Percentiles rank a stretch among this genome's conserved stretches.
Evolutionary conservation across 352 stramenopile genomes (phyloP).

Genomic region (Pythium chondricola): DNA sequence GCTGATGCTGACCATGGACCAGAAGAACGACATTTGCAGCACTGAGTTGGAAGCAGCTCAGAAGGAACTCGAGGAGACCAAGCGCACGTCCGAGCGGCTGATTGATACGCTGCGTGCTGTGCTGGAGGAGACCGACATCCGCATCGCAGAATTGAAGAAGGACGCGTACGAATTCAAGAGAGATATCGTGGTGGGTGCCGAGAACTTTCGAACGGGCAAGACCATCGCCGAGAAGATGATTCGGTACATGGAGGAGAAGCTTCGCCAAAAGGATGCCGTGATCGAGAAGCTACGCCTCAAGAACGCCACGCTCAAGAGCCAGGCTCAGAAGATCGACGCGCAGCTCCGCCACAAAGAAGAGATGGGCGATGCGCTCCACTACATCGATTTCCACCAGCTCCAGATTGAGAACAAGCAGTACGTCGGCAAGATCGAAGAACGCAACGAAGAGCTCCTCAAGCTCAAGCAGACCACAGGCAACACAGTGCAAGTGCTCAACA

Average conservation of each 20-base stretch:
- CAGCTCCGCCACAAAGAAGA: conserved; percentile 93
- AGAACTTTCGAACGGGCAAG: conserved; percentile 93
- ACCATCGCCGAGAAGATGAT: conserved; percentile 92
- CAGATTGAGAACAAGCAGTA: conserved; percentile 98
- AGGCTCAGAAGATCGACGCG: conserved; percentile 89
- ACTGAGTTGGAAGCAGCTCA: conserved; percentile 82
- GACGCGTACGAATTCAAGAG: conserved; percentile 95
- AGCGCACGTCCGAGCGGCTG: conserved; percentile 87
- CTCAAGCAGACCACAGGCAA: conserved; percentile 88
- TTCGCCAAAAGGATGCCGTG: conserved; percentile 87
- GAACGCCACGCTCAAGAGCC: conserved; percentile 90
- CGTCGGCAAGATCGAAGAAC: conserved; percentile 92
- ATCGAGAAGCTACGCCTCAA: conserved; percentile 93
- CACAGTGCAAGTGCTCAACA: conserved; percentile 89
- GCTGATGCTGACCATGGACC: conserved; percentile 82
- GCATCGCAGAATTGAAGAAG: conserved; percentile 93
- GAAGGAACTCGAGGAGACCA: conserved; percentile 89
- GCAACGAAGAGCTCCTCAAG: conserved; percentile 91
- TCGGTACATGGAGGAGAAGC: conserved; percentile 93
- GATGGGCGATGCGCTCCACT: conserved; percentile 92
- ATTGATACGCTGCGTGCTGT: conserved; percentile 92
- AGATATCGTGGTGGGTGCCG: conserved; percentile 91
- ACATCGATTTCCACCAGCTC: conserved; percentile 95
- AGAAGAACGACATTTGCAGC: conserved; percentile 90
- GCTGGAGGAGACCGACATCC: conserved; percentile 92